Evolutionary conservation across 805 yeast species (phyloP), one percentile per base, ranked within the genome.

Genomic region (Geotrichum ghanense): DNA sequence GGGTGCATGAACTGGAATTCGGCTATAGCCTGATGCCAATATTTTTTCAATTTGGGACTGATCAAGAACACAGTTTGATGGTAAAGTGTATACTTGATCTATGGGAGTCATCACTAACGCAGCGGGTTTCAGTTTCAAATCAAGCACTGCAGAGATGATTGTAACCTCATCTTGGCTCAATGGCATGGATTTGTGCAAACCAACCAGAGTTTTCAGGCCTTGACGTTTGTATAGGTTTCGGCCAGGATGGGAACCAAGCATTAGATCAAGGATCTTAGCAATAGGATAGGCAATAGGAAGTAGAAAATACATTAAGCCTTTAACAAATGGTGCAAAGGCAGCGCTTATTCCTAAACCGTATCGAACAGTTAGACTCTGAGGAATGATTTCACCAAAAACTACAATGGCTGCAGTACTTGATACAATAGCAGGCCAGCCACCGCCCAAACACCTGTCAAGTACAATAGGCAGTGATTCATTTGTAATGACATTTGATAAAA

Each of bases 401-500:
- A 90, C 97, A 60, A 90, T 90, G 22, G 89, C 76, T 2, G 83
- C 89, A 0, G 98, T 89, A n/a, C 97, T 81, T 9, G 88, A 75
- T 12, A 88, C 84, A 31, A 90, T 95, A 0, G 98, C 98, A 12
- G 92, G 88, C 83, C 95, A 82, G 1, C 98, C 98, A 40, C 97
- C 97, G 43, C 97, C 97, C 12, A 90, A 74, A 56, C 90, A 83
- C 46, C 94, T 74, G 62, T 90, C 97, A 49, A 90, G 72, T 20
- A 90, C 95, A 55, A 90, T 90, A 0, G 98, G 98, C 50, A 90
- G 72, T 1, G 96, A 82, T 64, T 90, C 97, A 63, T 89, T 89
- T 42, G 97, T 89, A 60, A 89, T 85, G 42, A 89, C 97, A 58
- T 89, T 89, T 3, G 87, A 77, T 25, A 89, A 58, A 49, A 90